phyloP scores from a whole-genome alignment of 2,329 filamentous ascomycete genomes.

The Zymoseptoria brevis region DNA sequence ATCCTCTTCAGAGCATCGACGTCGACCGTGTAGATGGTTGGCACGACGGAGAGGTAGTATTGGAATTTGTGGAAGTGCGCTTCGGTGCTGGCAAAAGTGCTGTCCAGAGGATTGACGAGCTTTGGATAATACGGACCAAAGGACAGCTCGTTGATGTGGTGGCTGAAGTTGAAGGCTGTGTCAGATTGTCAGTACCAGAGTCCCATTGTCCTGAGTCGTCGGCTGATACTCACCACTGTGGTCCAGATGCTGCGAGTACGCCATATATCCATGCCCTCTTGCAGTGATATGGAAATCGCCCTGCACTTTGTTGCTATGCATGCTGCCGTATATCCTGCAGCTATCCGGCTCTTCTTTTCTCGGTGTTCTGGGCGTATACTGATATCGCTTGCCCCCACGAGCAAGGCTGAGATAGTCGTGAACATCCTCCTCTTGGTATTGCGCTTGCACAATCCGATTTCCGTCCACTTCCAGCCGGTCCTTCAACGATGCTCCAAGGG shows the following conservation, averaged over 20 bases:
- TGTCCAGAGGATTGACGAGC: slow-evolving; percentile 87
- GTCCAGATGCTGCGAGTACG: slow-evolving; percentile 70
- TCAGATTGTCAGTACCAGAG: not conserved
- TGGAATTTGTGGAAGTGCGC: slow-evolving; percentile 91
- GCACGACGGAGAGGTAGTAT: slow-evolving; percentile 93
- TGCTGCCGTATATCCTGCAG: slow-evolving; percentile 80
- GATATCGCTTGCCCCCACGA: slow-evolving; percentile 54
- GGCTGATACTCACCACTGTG: slow-evolving; percentile 58
- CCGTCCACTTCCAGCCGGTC: slow-evolving; percentile 50
- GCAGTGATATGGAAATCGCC: slow-evolving; percentile 98
- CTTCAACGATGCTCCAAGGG: slow-evolving; percentile 50
- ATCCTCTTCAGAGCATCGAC: slow-evolving; percentile 34
- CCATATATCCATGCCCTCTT: slow-evolving; percentile 86
- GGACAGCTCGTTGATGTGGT: slow-evolving; percentile 90
- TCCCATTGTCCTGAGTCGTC: not conserved
- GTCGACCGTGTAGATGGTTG: slow-evolving; percentile 71
- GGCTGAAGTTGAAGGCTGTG: slow-evolving; percentile 90
- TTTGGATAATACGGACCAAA: slow-evolving; percentile 96
- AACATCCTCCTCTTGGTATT: slow-evolving; percentile 71
- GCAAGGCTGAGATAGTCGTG: slow-evolving; percentile 78
- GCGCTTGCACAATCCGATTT: slow-evolving; percentile 49
- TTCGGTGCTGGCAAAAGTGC: slow-evolving; percentile 69
- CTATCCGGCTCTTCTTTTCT: slow-evolving; percentile 52
- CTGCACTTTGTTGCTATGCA: slow-evolving; percentile 94
- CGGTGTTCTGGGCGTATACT: slow-evolving; percentile 63